These are phyloP conservation scores for Elongisporangium anandrum DNA, from an alignment of 352 stramenopile genomes.

Conservation along the genomic window DNA sequence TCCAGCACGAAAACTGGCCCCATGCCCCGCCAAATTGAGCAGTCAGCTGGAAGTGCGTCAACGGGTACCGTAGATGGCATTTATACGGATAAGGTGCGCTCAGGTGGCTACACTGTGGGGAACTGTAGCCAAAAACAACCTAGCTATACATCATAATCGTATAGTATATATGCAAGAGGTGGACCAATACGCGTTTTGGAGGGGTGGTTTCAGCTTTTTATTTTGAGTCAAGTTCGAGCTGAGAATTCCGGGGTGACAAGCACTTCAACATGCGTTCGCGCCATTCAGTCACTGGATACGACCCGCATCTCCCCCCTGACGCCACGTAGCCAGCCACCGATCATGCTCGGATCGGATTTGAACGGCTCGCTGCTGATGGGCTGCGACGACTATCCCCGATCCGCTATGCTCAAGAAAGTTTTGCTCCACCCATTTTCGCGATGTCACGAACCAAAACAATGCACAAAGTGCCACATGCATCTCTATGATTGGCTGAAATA, in stretches of 20 bases:
- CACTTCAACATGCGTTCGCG: background rate
- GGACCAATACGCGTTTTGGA: background rate
- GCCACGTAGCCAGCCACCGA: background rate
- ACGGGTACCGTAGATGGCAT: background rate
- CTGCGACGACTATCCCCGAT: background rate
- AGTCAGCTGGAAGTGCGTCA: background rate
- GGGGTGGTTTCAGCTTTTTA: background rate
- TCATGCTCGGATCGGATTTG: background rate
- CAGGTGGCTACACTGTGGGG: background rate
- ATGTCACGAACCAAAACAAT: background rate
- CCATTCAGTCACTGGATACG: background rate
- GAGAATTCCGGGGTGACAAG: background rate
- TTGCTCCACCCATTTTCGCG: background rate
- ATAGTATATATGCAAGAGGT: background rate
- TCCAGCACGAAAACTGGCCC: background rate
- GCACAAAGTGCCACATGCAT: background rate
- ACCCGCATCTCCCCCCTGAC: background rate
- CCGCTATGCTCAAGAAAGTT: no score
- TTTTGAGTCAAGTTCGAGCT: background rate
- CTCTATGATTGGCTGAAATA: background rate
- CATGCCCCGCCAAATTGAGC: background rate
- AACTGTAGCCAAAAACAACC: background rate
- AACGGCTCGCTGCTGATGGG: background rate
- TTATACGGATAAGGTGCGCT: background rate
- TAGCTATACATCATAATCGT: background rate